phyloP scores from a whole-genome alignment of 2,329 filamentous ascomycete species.

The Cryphonectria naterciae region DNA sequence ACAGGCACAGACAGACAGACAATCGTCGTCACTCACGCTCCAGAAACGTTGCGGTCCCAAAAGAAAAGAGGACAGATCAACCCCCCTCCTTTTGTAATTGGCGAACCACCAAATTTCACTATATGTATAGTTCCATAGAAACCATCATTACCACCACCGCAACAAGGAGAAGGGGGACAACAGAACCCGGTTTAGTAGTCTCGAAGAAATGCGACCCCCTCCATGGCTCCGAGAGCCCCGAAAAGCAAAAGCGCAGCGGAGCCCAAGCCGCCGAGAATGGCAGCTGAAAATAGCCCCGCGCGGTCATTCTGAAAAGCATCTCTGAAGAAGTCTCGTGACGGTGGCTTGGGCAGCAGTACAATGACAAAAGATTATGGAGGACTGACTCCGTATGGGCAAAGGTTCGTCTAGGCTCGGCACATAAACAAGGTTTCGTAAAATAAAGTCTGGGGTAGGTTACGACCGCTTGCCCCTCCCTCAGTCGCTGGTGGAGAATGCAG shows the following conservation, averaged over 20 bases:
- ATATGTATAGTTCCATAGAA: not conserved
- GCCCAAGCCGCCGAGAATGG: slow-evolving; percentile 17
- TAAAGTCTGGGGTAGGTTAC: slow-evolving; percentile 14
- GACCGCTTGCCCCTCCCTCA: not conserved
- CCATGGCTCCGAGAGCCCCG: slow-evolving; percentile 21
- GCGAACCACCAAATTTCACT: not conserved
- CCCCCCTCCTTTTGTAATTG: not conserved
- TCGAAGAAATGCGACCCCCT: not conserved
- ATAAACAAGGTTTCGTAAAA: not conserved
- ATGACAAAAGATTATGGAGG: not conserved
- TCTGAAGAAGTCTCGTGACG: not conserved
- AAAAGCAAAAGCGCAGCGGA: slow-evolving; percentile 24
- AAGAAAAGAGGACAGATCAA: not conserved
- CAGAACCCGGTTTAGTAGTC: not conserved
- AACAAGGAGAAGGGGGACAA: not conserved
- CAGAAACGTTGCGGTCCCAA: not conserved
- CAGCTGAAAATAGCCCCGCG: not conserved
- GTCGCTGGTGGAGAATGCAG: not conserved
- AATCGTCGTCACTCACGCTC: not conserved
- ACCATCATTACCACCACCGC: not conserved
- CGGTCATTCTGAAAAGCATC: not conserved
- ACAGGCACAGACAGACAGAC: not conserved
- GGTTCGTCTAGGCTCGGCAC: not conserved
- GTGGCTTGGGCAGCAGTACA: not conserved
- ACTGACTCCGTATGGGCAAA: not conserved